Base-by-base conservation (phyloP, 2,329 filamentous ascomycete genomes). In the Cryphonectria parasitica region DNA sequence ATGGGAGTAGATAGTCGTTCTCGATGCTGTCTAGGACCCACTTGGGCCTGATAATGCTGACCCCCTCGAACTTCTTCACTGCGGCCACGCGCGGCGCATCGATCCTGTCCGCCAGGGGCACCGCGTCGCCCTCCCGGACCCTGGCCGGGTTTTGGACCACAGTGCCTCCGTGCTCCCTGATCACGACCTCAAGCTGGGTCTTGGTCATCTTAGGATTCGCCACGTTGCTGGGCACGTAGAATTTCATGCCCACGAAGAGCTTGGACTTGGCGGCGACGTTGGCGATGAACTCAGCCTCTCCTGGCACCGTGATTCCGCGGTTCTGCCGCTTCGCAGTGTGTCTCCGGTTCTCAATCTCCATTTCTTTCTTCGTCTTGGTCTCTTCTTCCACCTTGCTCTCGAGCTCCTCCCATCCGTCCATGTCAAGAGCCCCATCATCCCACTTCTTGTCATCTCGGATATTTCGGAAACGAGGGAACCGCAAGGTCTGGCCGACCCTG, bases 401-500 rank as follows among this genome's bases (percentile, higher is more conserved):
- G 22, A 98, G 81, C 10, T 91, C 87, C 25, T 90, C 81, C 75
- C 98, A 97, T 62, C 94, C 92, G 62, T 93, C 88, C 1, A 93
- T 83, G 0, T 92, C 92, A 2, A 98, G 84, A 0, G 93, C 93
- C 28, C 66, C 66, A 45, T 89, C 89, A 64, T 92, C 86, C 95
- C 96, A 99, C 69, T 87, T 84, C 74, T 95, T 94, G 79, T 98
- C 96, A n/a, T 88, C 85, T 4, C 94, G 89, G 7, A 98, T 82
- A 49, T 86, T 87, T 73, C 94, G 94, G 80, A 98, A 97, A 0
- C 96, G 90, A 1, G 96, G 96, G 76, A 99, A 99, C 0, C 96
- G 90, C 54, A 99, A 82, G 0, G 96, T 98, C 72, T 91, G 83
- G 0, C 88, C 88, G 22, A 89, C 89, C 10, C 91, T 90, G 78